Evolutionary conservation across 192 early-diverging fungal species (phyloP).

Genomic region (Mycoemilia scoparia): DNA sequence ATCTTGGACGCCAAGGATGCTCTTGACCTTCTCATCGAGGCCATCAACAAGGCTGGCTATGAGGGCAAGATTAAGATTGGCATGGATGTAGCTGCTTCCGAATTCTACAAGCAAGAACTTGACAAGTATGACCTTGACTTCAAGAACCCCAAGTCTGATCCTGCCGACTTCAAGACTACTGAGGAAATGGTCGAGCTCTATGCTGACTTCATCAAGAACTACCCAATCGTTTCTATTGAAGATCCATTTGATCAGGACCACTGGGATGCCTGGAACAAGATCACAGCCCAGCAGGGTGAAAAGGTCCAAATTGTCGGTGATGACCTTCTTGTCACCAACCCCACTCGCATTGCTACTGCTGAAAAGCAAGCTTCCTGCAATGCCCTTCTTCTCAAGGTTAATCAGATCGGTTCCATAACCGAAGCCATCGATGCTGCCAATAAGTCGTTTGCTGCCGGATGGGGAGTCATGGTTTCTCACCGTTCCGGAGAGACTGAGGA

Average conservation of each 20-base stretch:
- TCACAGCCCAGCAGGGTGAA: conserved; percentile 38
- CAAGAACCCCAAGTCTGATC: conserved; percentile 77
- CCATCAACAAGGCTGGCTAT: conserved; percentile 90
- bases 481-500: conserved; percentile 98
- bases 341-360: conserved; percentile 69
- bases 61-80: conserved; percentile 91
- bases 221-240: conserved; percentile 90
- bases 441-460: conserved; percentile 66
- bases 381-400: conserved; percentile 91
- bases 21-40: conserved; percentile 72
- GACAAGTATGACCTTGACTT: conserved; percentile 97
- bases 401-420: conserved; percentile 95
- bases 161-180: conserved; percentile 49
- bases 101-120: conserved; percentile 97
- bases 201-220: conserved; percentile 57
- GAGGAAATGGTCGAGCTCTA: conserved; percentile 74
- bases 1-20: conserved; percentile 94
- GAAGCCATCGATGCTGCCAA: conserved; percentile 80
- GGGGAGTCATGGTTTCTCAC: conserved; percentile 99
- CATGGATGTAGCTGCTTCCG: conserved; percentile 95
- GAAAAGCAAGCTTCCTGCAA: conserved; percentile 90
- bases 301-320: conserved; percentile 91
- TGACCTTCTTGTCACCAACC: conserved; percentile 98
- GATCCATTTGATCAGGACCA: conserved; percentile 99
- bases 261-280: conserved; percentile 76